Evolutionary conservation across 768 basidiomycete species (phyloP).

Genomic region (Termitomyces sp.): DNA sequence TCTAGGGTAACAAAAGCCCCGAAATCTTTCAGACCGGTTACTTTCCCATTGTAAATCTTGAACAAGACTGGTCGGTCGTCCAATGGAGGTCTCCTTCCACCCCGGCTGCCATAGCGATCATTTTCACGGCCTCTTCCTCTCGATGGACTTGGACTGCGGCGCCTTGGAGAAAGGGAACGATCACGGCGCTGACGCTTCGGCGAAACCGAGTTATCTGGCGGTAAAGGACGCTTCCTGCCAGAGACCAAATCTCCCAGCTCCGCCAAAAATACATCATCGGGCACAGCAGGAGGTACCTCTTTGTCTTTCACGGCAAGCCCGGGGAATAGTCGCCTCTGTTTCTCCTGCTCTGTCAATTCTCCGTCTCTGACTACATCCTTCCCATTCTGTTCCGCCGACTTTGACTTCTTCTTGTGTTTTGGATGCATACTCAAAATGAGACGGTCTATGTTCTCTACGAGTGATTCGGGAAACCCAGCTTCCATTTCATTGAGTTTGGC

Average conservation of each 20-base stretch:
- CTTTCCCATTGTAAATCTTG: slow-evolving; percentile 91
- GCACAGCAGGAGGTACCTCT: slow-evolving; percentile 50
- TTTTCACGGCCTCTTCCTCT: slow-evolving; percentile 44
- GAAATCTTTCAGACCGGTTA: slow-evolving; percentile 87
- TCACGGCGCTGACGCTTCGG: slow-evolving; percentile 58
- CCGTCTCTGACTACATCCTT: slow-evolving; percentile 26
- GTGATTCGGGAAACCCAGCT: slow-evolving; percentile 84
- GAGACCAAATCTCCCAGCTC: slow-evolving; percentile 89
- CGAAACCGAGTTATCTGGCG: slow-evolving; percentile 37
- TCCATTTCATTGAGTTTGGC: slow-evolving; percentile 67
- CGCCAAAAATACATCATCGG: slow-evolving; percentile 79
- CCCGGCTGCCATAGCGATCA: slow-evolving; percentile 26
- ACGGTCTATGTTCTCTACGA: slow-evolving; percentile 90
- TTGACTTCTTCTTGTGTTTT: slow-evolving; percentile 80
- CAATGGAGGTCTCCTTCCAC: slow-evolving; percentile 31
- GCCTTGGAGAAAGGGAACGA: slow-evolving; percentile 41
- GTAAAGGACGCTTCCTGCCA: slow-evolving; percentile 52
- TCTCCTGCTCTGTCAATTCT: slow-evolving; percentile 57
- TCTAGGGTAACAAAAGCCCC: slow-evolving; percentile 92
- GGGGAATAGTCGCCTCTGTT: slow-evolving; percentile 83
- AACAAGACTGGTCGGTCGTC: slow-evolving; percentile 87
- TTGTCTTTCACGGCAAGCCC: slow-evolving; percentile 81
- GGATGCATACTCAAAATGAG: slow-evolving; percentile 93
- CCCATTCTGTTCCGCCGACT: slow-evolving; percentile 30
- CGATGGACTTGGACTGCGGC: slow-evolving; percentile 54